A percentile compares a stretch with the other conserved stretches of the same genome.
These are phyloP conservation scores for Aureobasidium subglaciale DNA, from an alignment of 2,329 filamentous ascomycete genomes.

Conservation along the genomic window DNA sequence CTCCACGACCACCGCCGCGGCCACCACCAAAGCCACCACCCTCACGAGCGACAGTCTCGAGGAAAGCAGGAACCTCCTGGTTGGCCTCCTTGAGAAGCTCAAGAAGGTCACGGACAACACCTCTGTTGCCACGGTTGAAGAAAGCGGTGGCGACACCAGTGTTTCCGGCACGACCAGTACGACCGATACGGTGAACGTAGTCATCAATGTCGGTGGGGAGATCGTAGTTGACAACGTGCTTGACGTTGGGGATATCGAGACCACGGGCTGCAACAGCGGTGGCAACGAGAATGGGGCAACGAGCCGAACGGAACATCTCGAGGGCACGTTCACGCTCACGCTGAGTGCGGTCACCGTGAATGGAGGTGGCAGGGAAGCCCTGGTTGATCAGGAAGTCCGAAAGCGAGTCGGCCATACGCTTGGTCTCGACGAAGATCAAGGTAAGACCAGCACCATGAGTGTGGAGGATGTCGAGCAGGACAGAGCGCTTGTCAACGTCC, in stretches of 20 bases:
- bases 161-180: constrained; percentile 99
- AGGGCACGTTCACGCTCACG: constrained; percentile 96
- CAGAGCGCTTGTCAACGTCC: constrained; percentile 94
- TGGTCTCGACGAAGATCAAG: constrained; percentile 97
- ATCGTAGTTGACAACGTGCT: constrained; percentile 98
- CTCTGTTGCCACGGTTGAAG: constrained; percentile 99
- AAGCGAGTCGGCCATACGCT: constrained; percentile 97
- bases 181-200: constrained; percentile 98
- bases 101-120: constrained; percentile 90
- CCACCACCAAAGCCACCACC: constrained; percentile 71
- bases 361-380: constrained; percentile 94
- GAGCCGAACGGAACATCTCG: constrained; percentile 93
- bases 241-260: constrained; percentile 93
- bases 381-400: constrained; percentile 99
- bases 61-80: constrained; percentile 88
- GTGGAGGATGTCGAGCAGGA: constrained; percentile 94
- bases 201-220: constrained; percentile 98
- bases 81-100: constrained; percentile 99
- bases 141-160: constrained; percentile 97
- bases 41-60: constrained; percentile 96
- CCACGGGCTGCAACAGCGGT: constrained; percentile 84
- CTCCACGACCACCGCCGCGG: constrained; percentile 54
- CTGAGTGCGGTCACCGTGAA: constrained; percentile 97
- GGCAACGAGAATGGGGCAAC: constrained; percentile 92
- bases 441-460: constrained; percentile 85